These are phyloP conservation scores for Collybiopsis confluens DNA, from an alignment of 768 basidiomycete genomes.

Conservation along the genomic window DNA sequence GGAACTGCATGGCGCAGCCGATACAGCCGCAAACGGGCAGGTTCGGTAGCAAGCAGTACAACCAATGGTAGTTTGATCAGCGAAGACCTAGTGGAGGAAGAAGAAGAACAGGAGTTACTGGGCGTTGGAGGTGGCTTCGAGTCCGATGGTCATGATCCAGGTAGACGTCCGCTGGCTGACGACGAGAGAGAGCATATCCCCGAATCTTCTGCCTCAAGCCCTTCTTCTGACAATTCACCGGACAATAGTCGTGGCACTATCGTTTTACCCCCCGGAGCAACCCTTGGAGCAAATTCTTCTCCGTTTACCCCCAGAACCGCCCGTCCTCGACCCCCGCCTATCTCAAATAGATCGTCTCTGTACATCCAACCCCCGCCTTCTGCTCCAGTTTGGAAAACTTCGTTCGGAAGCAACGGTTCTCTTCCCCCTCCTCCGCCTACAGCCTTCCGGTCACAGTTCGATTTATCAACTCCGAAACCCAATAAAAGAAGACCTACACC, in stretches of 20 bases:
- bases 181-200: constrained; percentile 22
- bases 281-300: constrained; percentile 14
- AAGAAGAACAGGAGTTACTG: constrained; percentile 71
- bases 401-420: constrained; percentile 32
- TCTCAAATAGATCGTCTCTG: not conserved
- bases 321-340: constrained; percentile 18
- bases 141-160: constrained; percentile 24
- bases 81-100: constrained; percentile 78
- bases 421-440: constrained; percentile 47
- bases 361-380: constrained; percentile 40
- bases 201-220: constrained; percentile 13
- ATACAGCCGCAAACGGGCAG: constrained; percentile 65
- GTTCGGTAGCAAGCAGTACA: constrained; percentile 67
- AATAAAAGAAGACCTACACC: constrained; percentile 64
- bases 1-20: constrained; percentile 61
- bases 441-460: constrained; percentile 51
- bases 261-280: constrained; percentile 17
- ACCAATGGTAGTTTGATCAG: constrained; percentile 69
- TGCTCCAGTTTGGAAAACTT: constrained; percentile 54
- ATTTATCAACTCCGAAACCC: constrained; percentile 27
- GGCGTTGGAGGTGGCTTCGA: constrained; percentile 67
- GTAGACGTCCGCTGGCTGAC: constrained; percentile 17
- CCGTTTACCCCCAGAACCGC: constrained; percentile 21
- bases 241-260: constrained; percentile 28
- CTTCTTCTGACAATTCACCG: constrained; percentile 35